Evolutionary conservation across 495 filamentous ascomycete genomes (phyloP), one percentile per base, ranked within the genome.

Genomic region (Beverwykella pulmonaria): DNA sequence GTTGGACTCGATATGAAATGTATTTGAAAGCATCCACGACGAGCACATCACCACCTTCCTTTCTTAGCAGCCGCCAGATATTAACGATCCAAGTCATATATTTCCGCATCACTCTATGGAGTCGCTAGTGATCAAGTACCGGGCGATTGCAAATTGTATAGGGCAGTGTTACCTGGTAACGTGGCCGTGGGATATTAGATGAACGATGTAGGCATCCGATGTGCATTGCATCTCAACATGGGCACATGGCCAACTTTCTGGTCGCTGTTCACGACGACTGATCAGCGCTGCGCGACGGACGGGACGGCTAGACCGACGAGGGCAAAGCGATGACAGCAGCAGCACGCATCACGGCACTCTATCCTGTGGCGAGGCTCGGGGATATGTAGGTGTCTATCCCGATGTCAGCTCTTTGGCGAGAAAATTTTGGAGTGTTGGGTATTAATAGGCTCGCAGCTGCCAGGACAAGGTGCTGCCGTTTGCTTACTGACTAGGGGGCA

Each of bases 121-220:
- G 23, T 19, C 20, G 22, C 48, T 14, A 50, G 39, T 14, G 17
- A 3, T n/a, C 48, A 50, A 8, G 48, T 23, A 50, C 48, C 48
- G 48, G 48, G 48, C 48, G 15, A 23, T 17, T 8, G 48, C 48
- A 50, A 25, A 50, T 50, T 50, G 22, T 3, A 25, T 26, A 27
- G 25, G 15, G 9, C 20, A 27, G 48, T 50, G 48, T 50, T 50
- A 50, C 48, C 48, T 50, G 48, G 48, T 25, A 50, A 26, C 25
- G 3, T 25, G 4, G 48, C 3, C 9, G 25, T 23, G 20, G 48
- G 48, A 50, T 25, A 50, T 50, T 23, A 25, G 7, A 23, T 48
- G 17, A 27, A 50, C 25, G 20, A 50, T 50, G 48, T 50, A 19
- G 22, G 19, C 48, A 50, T 3, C 20, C 19, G 20, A 25, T 19